Evolutionary conservation across 805 yeast species (phyloP).

Genomic region (Candida peoriensis): DNA sequence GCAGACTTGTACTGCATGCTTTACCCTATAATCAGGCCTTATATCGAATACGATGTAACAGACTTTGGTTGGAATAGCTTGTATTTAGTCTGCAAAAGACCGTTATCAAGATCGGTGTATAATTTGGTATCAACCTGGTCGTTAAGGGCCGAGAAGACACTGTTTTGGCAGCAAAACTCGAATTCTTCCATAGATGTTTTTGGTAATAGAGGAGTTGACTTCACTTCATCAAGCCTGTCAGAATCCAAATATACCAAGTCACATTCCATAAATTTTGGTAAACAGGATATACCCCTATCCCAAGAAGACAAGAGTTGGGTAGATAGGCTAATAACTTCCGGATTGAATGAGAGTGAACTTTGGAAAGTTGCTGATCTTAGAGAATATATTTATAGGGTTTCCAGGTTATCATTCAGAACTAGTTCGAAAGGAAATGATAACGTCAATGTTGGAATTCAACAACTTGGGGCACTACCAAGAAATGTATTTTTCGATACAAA

Average conservation of each 20-base stretch:
- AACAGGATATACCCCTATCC: constrained; percentile 48
- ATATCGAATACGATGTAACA: constrained; percentile 69
- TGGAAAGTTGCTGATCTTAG: constrained; percentile 80
- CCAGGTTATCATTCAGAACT: constrained; percentile 36
- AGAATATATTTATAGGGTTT: constrained; percentile 59
- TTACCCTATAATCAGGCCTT: constrained; percentile 75
- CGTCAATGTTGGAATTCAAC: constrained; percentile 21
- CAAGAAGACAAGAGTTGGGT: constrained; percentile 70
- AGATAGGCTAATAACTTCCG: constrained; percentile 65
- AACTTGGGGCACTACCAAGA: constrained; percentile 39
- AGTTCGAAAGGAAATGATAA: constrained; percentile 9
- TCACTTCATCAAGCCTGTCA: constrained; percentile 17
- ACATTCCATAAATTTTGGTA: constrained; percentile 32
- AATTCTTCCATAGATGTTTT: constrained; percentile 35
- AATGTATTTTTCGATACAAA: constrained; percentile 46
- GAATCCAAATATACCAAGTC: constrained; percentile 10
- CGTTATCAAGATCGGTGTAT: constrained; percentile 61
- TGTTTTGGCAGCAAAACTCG: constrained; percentile 71
- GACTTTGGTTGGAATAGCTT: constrained; percentile 63
- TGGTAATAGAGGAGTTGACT: constrained; percentile 37
- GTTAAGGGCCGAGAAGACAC: constrained; percentile 51
- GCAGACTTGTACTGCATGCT: constrained; percentile 83
- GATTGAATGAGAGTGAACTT: constrained; percentile 62
- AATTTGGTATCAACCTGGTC: constrained; percentile 71
- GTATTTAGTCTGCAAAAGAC: constrained; percentile 61